Conservation (phyloP, 495 filamentous ascomycete species). For the Tetracladium setigerum region DNA sequence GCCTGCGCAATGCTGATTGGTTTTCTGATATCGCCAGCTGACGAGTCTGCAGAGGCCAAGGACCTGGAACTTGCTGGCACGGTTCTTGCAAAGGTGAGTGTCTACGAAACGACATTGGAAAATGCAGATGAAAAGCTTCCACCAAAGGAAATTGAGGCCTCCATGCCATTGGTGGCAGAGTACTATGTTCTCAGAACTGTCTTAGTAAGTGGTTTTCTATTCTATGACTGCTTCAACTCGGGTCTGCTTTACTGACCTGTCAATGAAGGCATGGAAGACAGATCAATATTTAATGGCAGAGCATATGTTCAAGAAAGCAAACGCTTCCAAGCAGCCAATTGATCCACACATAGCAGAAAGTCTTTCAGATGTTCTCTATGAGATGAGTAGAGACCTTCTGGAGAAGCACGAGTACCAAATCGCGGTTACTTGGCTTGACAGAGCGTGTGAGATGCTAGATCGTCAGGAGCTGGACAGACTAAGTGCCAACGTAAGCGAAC, state of each 20-base stretch:
- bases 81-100: conserved; percentile 55
- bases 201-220: conserved; percentile 41
- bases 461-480: conserved; percentile 45
- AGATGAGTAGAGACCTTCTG: conserved; percentile 59
- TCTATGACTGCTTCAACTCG: not conserved
- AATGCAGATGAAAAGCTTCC: conserved; percentile 25
- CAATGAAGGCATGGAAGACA: conserved; percentile 61
- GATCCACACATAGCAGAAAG: conserved; percentile 49
- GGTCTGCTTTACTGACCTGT: not conserved
- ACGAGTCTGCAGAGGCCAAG: conserved; percentile 20
- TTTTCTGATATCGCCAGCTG: conserved; percentile 3
- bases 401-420: conserved; percentile 40
- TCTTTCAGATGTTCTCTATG: conserved; percentile 65
- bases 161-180: conserved; percentile 42
- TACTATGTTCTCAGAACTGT: conserved; percentile 65
- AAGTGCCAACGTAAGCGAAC: conserved; percentile 52
- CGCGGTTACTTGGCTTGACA: conserved; percentile 67
- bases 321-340: conserved; percentile 27
- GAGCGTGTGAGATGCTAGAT: conserved; percentile 53
- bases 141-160: conserved; percentile 17
- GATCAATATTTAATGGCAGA: conserved; percentile 67
- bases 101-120: conserved; percentile 51
- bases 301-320: conserved; percentile 59
- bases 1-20: not conserved
- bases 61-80: conserved; percentile 49